Evolutionary conservation across 768 basidiomycete species (phyloP).

Genomic region (Punctularia strigosozonata): DNA sequence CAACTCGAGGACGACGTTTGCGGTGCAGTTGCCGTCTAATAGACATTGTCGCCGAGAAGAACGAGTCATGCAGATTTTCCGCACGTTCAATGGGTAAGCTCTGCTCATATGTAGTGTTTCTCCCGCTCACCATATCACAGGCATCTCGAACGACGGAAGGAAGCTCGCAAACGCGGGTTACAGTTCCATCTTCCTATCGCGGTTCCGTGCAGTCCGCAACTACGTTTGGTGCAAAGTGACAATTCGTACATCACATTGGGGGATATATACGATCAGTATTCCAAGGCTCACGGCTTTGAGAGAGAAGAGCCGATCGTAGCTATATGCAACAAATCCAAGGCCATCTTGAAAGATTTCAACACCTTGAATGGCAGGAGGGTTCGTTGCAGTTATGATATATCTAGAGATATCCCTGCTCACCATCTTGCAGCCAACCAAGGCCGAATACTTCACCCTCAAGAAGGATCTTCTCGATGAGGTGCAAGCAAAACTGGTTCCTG

Average conservation of each 20-base stretch:
- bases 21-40: slow-evolving; percentile 79
- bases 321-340: slow-evolving; percentile 75
- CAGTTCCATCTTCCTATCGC: slow-evolving; percentile 85
- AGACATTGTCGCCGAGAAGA: slow-evolving; percentile 88
- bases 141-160: slow-evolving; percentile 77
- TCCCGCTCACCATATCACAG: slow-evolving; percentile 26
- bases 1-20: slow-evolving; percentile 80
- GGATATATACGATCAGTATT: slow-evolving; percentile 90
- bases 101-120: not conserved
- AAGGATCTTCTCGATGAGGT: slow-evolving; percentile 88
- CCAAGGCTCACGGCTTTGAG: slow-evolving; percentile 58
- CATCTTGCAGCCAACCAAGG: slow-evolving; percentile 37
- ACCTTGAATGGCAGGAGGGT: slow-evolving; percentile 13
- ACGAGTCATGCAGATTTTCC: slow-evolving; percentile 79
- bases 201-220: slow-evolving; percentile 69
- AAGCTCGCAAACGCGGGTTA: slow-evolving; percentile 85
- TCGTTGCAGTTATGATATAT: not conserved
- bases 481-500: slow-evolving; percentile 76
- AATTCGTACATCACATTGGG: slow-evolving; percentile 83
- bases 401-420: not conserved
- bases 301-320: slow-evolving; percentile 84
- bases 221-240: slow-evolving; percentile 86
- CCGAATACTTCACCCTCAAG: slow-evolving; percentile 58
- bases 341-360: slow-evolving; percentile 49
- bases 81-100: slow-evolving; percentile 88